Conservation (phyloP, 1,284 basidiomycete species). For the Coniferiporia sulphurascens region DNA sequence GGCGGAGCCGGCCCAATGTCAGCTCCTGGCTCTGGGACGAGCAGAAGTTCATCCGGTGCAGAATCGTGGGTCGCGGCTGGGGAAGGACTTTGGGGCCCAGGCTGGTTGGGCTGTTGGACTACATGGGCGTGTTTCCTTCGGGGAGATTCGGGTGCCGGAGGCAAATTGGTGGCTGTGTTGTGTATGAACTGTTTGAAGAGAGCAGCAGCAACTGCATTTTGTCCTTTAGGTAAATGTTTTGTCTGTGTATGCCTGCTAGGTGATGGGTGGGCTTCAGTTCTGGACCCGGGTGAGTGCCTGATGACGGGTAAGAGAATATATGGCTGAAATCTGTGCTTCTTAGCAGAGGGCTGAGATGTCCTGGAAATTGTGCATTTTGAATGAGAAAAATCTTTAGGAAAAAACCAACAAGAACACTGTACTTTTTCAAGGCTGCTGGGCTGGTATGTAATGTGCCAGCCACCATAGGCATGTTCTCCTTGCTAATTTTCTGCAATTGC, state of each 20-base stretch:
- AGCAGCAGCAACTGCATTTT: conserved; percentile 1
- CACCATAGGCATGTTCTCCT: conserved; percentile 3
- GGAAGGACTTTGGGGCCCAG: background rate
- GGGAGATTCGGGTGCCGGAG: no score
- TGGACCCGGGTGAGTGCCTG: background rate
- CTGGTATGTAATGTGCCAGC: no score
- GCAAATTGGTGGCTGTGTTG: background rate
- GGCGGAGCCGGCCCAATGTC: background rate
- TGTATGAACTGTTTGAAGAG: background rate
- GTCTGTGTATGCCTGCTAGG: background rate
- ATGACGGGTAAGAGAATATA: background rate
- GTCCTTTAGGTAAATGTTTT: background rate
- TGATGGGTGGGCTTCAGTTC: background rate
- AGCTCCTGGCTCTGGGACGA: background rate
- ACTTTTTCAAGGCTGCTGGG: background rate
- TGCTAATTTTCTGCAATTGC: background rate
- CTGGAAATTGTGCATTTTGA: background rate
- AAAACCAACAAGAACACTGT: background rate
- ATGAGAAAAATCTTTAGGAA: background rate
- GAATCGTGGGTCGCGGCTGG: background rate
- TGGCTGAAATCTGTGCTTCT: background rate
- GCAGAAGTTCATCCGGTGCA: background rate
- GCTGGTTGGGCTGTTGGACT: background rate
- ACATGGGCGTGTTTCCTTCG: background rate
- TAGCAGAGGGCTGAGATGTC: background rate